Conservation (phyloP, 2,329 filamentous ascomycete species). For the Fusarium robinianum region DNA sequence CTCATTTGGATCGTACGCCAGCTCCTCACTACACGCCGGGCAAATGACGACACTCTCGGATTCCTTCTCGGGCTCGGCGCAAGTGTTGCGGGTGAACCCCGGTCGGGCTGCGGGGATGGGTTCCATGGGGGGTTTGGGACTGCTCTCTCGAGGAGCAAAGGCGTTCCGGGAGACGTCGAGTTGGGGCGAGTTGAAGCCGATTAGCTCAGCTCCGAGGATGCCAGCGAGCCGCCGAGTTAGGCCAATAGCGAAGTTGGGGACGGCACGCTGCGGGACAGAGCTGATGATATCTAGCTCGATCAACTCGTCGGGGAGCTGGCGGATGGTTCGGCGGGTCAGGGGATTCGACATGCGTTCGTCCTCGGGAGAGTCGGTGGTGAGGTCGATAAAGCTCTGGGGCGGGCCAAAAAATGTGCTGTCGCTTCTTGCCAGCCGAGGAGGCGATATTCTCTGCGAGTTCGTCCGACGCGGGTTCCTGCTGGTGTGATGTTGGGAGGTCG, state of each 20-base stretch:
- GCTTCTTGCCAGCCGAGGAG: conserved; percentile 50
- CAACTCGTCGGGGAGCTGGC: conserved; percentile 32
- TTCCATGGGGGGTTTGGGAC: conserved; percentile 58
- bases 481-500: conserved; percentile 31
- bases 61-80: conserved; percentile 42
- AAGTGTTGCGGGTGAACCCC: conserved; percentile 81
- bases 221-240: conserved; percentile 36
- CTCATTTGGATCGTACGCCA: conserved; percentile 70
- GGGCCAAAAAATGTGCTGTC: conserved; percentile 49
- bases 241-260: conserved; percentile 28
- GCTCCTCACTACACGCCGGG: conserved; percentile 82
- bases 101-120: conserved; percentile 66
- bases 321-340: no score
- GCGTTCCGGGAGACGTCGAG: conserved; percentile 38
- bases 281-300: conserved; percentile 33
- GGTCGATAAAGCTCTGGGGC: conserved; percentile 52
- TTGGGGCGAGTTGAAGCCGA: conserved; percentile 29
- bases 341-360: conserved; percentile 36
- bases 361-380: conserved; percentile 53
- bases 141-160: conserved; percentile 40
- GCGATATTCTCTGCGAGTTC: conserved; percentile 46
- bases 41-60: conserved; percentile 79
- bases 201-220: conserved; percentile 31
- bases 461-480: conserved; percentile 49
- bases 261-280: conserved; percentile 17